Base-by-base conservation (phyloP, 1,284 basidiomycete genomes). In the Afroboletus lepidellus region DNA sequence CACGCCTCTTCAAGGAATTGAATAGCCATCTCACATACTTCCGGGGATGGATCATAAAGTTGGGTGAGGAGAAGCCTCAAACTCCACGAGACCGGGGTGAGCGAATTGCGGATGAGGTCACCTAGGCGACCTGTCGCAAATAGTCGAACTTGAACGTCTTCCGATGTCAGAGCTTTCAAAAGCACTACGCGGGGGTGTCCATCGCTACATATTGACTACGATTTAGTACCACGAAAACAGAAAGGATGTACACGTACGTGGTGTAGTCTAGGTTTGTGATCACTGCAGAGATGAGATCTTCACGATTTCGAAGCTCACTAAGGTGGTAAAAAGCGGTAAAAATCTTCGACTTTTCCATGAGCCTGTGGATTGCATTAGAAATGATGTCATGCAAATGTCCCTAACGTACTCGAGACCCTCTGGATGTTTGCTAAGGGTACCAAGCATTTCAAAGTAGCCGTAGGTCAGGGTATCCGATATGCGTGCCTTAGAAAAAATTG, bases 401-500 rank as follows among this genome's bases (percentile, higher is more conserved):
- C n/a, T 25, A n/a, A 76, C 89, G 57, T 67, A 94, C 93, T 92
- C 89, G 24, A 96, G 81, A 13, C 97, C 97, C 48, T 97, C 92
- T 27, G 84, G 80, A 55, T 87, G 83, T 63, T 88, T 92, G 70
- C 92, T 96, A 38, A 99, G 75, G 1, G 85, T 87, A 3, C 95
- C 95, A 2, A 99, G 78, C 87, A 99, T 94, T 65, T 98, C 94
- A 57, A 99, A 86, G 69, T 99, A 99, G 0, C 95, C 96, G 60
- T 83, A 89, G 0, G 92, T 90, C 55, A 99, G 72, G 0, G 94
- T 96, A 33, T 88, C 85, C 43, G 88, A 79, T 53, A 98, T 80
- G 12, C 92, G 80, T 59, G 84, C 81, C 64, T 88, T 89, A 4
- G 94, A 94, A 61, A 99, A 92, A 47, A 98, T 80, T 0, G 91